Evolutionary conservation across 139 green algal species (phyloP), one percentile per base, ranked within the genome.

Genomic region (Zygnema circumcarinatum): DNA sequence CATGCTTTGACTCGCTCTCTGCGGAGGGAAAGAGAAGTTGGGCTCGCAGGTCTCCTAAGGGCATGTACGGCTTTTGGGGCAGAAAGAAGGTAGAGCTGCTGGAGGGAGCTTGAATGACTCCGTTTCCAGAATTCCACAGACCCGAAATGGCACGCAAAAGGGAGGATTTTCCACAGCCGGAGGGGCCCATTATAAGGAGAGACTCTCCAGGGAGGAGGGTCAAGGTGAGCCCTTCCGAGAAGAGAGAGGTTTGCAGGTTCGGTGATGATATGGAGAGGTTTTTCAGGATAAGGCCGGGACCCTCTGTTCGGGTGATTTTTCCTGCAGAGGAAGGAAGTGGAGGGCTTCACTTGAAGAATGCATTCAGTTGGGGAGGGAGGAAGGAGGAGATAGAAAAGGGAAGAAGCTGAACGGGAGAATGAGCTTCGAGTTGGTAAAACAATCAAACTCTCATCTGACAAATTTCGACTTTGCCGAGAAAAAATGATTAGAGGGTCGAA

Each of bases 1-100:
- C 38, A 21, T 79, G 25, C 1, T 20, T 38, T 73, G 32, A 52
- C 2, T 32, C 56, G 35, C 22, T 56, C n/a, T 38, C 2, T 29
- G 25, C 79, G 32, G 36, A 16, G 1, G 96, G 96, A 81, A 97
- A 98, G 0, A 95, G 87, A 16, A 98, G 91, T 90, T 98, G 96
- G 32, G 94, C 78, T 0, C 95, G 91, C 36, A 98, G 92, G 25
- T 53, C 94, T 25, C 96, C 96, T 0, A 98, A 88, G 0, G 95
- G 93, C 89, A 92, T 92, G 93, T 95, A 98, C 35, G 96, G 94
- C 83, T 95, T 95, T 90, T 98, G 96, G 0, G 96, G 96, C 73
- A 98, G 88, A 88, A 98, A 98, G 83, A 98, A 96, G 32, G 92
- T 89, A 16, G 81, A 25, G 0, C 74, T 36, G 2, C 31, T 3